Percentiles rank a stretch among this genome's conserved stretches.
These are phyloP conservation scores for Botrytis aclada DNA, from an alignment of 2,329 filamentous ascomycete species.

Conservation along the genomic window DNA sequence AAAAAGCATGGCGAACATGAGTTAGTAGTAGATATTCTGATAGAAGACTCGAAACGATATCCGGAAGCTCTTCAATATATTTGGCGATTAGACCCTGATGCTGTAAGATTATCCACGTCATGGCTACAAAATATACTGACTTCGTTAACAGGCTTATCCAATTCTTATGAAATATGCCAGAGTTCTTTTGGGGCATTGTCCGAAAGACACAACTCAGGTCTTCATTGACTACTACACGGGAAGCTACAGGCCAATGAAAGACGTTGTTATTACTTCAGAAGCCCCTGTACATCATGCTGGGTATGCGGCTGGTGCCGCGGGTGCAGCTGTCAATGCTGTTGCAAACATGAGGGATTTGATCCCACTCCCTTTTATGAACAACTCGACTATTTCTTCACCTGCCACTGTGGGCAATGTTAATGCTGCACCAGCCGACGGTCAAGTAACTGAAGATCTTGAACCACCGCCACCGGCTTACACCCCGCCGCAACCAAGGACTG, in stretches of 20 bases:
- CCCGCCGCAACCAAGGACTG: slow-evolving; percentile 77
- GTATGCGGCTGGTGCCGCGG: slow-evolving; percentile 48
- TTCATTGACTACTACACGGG: slow-evolving; percentile 97
- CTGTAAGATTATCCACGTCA: slow-evolving; percentile 49
- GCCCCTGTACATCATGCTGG: slow-evolving; percentile 28
- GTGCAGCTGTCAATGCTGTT: slow-evolving; percentile 68
- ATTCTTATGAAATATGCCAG: slow-evolving; percentile 95
- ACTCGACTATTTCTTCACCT: slow-evolving; percentile 54
- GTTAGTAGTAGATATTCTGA: slow-evolving; percentile 89
- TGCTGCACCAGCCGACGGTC: slow-evolving; percentile 51
- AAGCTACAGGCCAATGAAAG: slow-evolving; percentile 70
- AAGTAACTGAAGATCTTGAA: slow-evolving; percentile 49
- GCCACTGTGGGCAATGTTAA: slow-evolving; percentile 49
- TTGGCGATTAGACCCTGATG: slow-evolving; percentile 76
- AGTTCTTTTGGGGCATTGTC: slow-evolving; percentile 83
- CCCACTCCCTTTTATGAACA: slow-evolving; percentile 80
- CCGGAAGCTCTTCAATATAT: slow-evolving; percentile 87
- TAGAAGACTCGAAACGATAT: slow-evolving; percentile 92
- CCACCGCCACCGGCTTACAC: slow-evolving; percentile 59
- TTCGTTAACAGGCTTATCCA: slow-evolving; percentile 63
- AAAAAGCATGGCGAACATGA: slow-evolving; percentile 93
- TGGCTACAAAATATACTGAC: slow-evolving; percentile 17
- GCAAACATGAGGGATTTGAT: slow-evolving; percentile 83
- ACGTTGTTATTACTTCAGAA: slow-evolving; percentile 41
- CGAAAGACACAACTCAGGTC: slow-evolving; percentile 74